phyloP scores from a whole-genome alignment of 83 land plant species.

The Larix sibirica region DNA sequence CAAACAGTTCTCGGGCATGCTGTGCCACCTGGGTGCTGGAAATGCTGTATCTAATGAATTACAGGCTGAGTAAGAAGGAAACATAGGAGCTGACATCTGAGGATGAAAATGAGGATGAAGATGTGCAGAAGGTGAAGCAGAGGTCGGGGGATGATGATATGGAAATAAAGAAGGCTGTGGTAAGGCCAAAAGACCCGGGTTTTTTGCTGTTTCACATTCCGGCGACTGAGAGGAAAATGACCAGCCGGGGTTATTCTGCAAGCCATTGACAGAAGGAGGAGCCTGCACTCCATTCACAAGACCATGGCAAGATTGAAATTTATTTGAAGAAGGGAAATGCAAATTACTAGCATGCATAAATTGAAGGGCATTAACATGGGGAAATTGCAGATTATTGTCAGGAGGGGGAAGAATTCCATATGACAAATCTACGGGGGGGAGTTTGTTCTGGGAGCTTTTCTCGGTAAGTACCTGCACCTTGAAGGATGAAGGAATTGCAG shows the following conservation, averaged over 20 bases:
- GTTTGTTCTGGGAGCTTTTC: too few relatives aligned
- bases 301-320: background rate
- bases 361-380: too few relatives aligned
- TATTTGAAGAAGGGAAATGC: conserved; percentile 1
- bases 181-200: background rate
- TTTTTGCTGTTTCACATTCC: background rate
- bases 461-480: too few relatives aligned
- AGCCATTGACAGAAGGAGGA: background rate
- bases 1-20: conserved; percentile 3
- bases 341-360: too few relatives aligned
- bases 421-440: too few relatives aligned
- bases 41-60: background rate
- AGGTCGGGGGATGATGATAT: background rate
- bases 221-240: background rate
- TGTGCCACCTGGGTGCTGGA: conserved; percentile 1
- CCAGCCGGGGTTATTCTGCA: background rate
- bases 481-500: too few relatives aligned
- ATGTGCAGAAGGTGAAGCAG: background rate
- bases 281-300: background rate
- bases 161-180: background rate
- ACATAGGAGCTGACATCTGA: background rate
- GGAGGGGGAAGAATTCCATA: too few relatives aligned
- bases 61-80: background rate
- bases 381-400: too few relatives aligned
- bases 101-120: background rate